phyloP scores from a whole-genome alignment of 805 yeast species.

The Sporopachydermia lactativora region DNA sequence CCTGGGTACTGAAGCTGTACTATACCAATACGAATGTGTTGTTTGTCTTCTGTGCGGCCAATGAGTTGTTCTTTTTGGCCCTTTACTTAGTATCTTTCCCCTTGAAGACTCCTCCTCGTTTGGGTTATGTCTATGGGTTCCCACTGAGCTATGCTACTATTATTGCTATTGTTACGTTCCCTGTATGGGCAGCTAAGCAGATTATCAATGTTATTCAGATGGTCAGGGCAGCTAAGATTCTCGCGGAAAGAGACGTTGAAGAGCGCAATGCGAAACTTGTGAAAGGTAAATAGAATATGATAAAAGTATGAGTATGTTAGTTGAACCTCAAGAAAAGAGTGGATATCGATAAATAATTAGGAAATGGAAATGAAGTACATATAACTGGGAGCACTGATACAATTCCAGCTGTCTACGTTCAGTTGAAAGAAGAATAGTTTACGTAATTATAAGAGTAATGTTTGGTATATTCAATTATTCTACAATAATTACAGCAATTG shows the following conservation, averaged over 20 bases:
- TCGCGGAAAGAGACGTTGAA: slow-evolving; percentile 67
- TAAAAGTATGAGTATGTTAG: too few species aligned
- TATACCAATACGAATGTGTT: slow-evolving; percentile 76
- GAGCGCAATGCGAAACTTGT: slow-evolving; percentile 21
- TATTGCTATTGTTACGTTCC: slow-evolving; percentile 48
- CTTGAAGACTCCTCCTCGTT: slow-evolving; percentile 26
- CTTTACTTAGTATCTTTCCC: slow-evolving; percentile 64
- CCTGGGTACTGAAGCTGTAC: slow-evolving; percentile 66
- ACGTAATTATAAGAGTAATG: slow-evolving; percentile 3
- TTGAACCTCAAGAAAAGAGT: background rate
- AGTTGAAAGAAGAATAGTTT: too few species aligned
- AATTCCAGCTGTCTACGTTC: background rate
- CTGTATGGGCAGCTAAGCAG: slow-evolving; percentile 87
- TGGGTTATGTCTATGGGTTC: slow-evolving; percentile 19
- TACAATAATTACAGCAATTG: slow-evolving; percentile 5
- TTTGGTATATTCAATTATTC: slow-evolving; percentile 1
- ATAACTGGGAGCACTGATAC: too few species aligned
- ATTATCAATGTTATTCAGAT: slow-evolving; percentile 79
- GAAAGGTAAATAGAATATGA: too few species aligned
- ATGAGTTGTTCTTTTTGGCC: slow-evolving; percentile 87
- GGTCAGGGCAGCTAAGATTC: slow-evolving; percentile 65
- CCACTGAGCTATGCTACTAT: slow-evolving; percentile 46
- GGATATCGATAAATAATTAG: background rate
- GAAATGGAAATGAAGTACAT: background rate
- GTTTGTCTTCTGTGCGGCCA: slow-evolving; percentile 82